These are phyloP conservation scores for Penicillium crustosum DNA, from an alignment of 2,329 filamentous ascomycete genomes.

Conservation along the genomic window DNA sequence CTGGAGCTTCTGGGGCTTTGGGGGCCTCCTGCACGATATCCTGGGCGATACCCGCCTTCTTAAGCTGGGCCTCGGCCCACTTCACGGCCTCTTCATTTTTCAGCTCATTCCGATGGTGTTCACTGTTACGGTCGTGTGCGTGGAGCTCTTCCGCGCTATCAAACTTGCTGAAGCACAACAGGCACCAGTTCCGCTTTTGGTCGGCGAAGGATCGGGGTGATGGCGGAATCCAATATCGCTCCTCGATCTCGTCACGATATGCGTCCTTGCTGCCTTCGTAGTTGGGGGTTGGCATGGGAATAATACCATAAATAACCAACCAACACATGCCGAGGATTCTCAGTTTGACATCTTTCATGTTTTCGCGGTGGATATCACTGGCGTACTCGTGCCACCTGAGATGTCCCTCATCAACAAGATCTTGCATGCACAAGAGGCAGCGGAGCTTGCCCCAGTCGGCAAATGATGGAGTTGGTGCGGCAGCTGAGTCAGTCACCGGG, in stretches of 20 bases:
- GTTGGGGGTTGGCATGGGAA: background rate
- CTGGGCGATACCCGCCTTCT: background rate
- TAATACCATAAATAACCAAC: background rate
- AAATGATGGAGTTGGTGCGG: slow-evolving; percentile 56
- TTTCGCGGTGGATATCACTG: background rate
- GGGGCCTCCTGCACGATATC: background rate
- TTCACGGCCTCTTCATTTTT: background rate
- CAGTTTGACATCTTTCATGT: background rate
- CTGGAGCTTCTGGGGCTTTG: slow-evolving; percentile 14
- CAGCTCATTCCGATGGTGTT: background rate
- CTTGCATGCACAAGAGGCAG: slow-evolving; percentile 62
- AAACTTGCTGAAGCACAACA: background rate
- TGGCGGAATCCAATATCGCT: background rate
- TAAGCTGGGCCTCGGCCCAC: background rate
- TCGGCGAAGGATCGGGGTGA: background rate
- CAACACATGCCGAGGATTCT: background rate
- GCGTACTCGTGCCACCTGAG: slow-evolving; percentile 52
- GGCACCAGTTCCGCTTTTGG: background rate
- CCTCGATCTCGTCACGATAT: background rate
- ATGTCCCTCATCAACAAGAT: slow-evolving; percentile 56
- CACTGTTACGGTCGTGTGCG: background rate
- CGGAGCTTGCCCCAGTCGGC: slow-evolving; percentile 58
- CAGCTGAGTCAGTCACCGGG: slow-evolving; percentile 3
- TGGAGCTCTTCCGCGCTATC: background rate
- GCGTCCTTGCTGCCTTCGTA: background rate